Evolutionary conservation across 129 eudicot species (phyloP), one percentile per base, ranked within the genome.

Genomic region (Heracleum sosnowskyi): DNA sequence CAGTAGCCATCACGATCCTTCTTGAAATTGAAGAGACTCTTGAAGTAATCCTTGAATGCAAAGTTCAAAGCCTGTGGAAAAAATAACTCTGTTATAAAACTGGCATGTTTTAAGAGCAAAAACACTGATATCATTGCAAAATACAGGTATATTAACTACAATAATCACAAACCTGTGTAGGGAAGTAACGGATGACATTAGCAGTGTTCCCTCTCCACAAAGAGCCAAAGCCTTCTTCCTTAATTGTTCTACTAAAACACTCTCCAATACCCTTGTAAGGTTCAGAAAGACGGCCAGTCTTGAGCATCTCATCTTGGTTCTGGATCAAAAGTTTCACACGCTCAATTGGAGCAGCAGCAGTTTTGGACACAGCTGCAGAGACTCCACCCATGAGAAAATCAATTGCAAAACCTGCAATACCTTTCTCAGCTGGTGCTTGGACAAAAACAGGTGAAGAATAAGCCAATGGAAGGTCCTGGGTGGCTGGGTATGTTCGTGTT

Each of bases 261-360:
- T 76, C 78, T 18, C 78, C 78, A 51, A 76, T 76, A 20, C 78
- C 78, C 40, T 76, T 76, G 68, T 76, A 76, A 55, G 78, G 78
- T 51, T 76, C 68, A 76, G 78, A 76, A 35, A 76, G 78, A 35
- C 78, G 78, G n/a, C 78, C 78, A 76, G 69, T 20, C 78, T 76
- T 76, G 34, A 76, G 78, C 78, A 76, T 76, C 36, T 76, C 78
- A 35, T 76, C 78, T 51, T 76, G 78, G 69, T 76, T 76, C 57
- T 76, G 78, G 46, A 76, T 76, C 69, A 76, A 76, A 20, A 76
- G 78, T 51, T 76, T 76, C 28, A 76, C 78, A 76, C 78, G 78
- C 69, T 76, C 78, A 76, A 76, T 76, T 76, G 78, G 78, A 76
- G 78, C 78, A 76, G 78, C 78, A 76, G 78, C 78, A 76, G 78